Base-by-base conservation (phyloP, 371 early-diverging fungal species). In the Conidiobolus incongruus region DNA sequence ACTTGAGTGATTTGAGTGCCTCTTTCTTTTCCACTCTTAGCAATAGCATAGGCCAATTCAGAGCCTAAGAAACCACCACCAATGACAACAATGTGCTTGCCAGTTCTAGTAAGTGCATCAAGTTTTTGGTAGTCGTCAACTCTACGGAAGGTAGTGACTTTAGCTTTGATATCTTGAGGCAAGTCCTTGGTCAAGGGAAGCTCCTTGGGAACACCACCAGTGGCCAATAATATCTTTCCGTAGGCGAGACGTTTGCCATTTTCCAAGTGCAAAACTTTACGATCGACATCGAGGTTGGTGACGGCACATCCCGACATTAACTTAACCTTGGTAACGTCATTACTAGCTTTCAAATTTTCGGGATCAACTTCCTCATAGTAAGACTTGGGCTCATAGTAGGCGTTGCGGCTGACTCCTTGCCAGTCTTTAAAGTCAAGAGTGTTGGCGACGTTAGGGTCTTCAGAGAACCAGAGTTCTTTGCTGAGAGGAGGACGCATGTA, bases 51-150 rank as follows among this genome's bases (percentile, higher is more conserved):
- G 35, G 79, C 66, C 17, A 81, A 52, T 49, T 81, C 81, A 38
- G 70, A 68, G 23, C 81, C 81, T 40, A 81, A 59, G 60, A 81
- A 77, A 17, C 81, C 81, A 32, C 79, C 79, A 44, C 81, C 81
- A 30, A 78, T 51, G 32, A 81, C 62, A 37, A 64, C 76, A 53
- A 81, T 62, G 31, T 66, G 51, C 54, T 74, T 74, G 34, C 56
- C 63, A 21, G 58, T 51, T 22, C 68, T 59, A 35, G 55, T 46
- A 6, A 56, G 35, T 2, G 41, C 17, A n/a, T 58, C 49, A 28
- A 81, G 52, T 44, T 61, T 56, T 48, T 67, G 55, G 50, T 68
- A 73, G 40, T 81, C 77, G 34, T 65, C 55, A 10, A 70, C 52
- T n/a, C 56, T 69, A 43, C 81, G 68, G 62, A 61, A 81, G 20